A percentile compares a stretch with the other conserved stretches of the same genome.
Evolutionary conservation across 2,329 filamentous ascomycete genomes (phyloP).

Genomic region (Drechslerella coelobrocha): DNA sequence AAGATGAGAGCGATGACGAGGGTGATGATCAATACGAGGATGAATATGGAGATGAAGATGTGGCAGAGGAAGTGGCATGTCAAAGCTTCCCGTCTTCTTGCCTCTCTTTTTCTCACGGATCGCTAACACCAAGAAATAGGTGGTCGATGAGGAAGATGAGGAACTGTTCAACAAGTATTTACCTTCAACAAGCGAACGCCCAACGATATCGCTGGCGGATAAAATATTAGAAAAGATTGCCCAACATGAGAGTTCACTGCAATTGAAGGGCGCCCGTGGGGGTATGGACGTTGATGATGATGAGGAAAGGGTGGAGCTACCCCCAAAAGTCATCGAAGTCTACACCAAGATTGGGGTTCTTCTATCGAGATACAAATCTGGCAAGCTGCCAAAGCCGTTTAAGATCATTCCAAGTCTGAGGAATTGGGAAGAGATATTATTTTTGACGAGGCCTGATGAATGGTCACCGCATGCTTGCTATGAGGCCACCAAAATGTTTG

Average conservation of each 20-base stretch:
- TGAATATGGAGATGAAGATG: conserved; percentile 41
- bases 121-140: conserved; percentile 60
- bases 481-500: conserved; percentile 90
- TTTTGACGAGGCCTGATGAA: conserved; percentile 79
- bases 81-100: background rate
- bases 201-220: conserved; percentile 82
- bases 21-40: conserved; percentile 51
- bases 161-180: conserved; percentile 92
- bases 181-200: conserved; percentile 74
- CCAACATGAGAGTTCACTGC: conserved; percentile 77
- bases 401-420: conserved; percentile 93
- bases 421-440: conserved; percentile 86
- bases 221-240: conserved; percentile 94
- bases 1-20: conserved; percentile 51
- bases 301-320: conserved; percentile 84
- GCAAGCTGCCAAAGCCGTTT: conserved; percentile 96
- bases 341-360: conserved; percentile 91
- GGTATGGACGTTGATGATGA: conserved; percentile 57
- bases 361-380: conserved; percentile 89
- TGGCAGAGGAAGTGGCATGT: conserved; percentile 36
- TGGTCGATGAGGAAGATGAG: conserved; percentile 86
- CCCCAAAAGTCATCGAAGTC: conserved; percentile 89
- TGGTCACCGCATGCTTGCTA: conserved; percentile 84
- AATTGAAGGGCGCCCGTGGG: conserved; percentile 56
- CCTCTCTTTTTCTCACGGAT: background rate